Evolutionary conservation across 2,329 filamentous ascomycete genomes (phyloP).

Genomic region (Biscogniauxia mediterranea): DNA sequence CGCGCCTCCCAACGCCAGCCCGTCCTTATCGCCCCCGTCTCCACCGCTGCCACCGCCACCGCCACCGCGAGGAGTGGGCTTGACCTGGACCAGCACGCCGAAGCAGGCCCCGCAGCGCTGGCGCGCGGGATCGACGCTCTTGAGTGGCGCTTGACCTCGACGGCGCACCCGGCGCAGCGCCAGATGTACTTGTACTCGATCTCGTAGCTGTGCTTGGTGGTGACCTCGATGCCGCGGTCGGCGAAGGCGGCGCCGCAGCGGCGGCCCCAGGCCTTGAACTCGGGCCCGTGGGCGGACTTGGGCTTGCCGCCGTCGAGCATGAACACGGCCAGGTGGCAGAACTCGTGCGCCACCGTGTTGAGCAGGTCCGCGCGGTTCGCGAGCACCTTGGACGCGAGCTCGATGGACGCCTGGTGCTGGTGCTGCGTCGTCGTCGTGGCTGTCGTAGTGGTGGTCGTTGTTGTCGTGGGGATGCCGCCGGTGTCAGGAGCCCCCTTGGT

Average conservation of each 20-base stretch:
- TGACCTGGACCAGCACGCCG: slow-evolving; percentile 69
- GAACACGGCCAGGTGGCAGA: slow-evolving; percentile 90
- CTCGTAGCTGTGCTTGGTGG: slow-evolving; percentile 84
- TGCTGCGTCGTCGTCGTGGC: slow-evolving; percentile 35
- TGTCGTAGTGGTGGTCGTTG: slow-evolving; percentile 24
- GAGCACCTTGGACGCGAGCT: slow-evolving; percentile 86
- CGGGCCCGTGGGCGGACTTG: slow-evolving; percentile 75
- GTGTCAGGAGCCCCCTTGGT: slow-evolving; percentile 1
- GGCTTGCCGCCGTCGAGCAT: slow-evolving; percentile 76
- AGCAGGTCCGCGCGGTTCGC: slow-evolving; percentile 72
- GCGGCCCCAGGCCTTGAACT: slow-evolving; percentile 75
- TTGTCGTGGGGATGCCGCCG: slow-evolving; percentile 21
- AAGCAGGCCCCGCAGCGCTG: slow-evolving; percentile 80
- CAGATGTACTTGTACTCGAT: slow-evolving; percentile 94
- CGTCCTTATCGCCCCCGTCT: slow-evolving; percentile 5
- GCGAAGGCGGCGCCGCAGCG: slow-evolving; percentile 57
- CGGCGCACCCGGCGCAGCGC: slow-evolving; percentile 67
- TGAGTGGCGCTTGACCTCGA: slow-evolving; percentile 80
- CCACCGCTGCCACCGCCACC: slow-evolving; percentile 16
- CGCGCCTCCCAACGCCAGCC: slow-evolving; percentile 26
- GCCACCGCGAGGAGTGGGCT: slow-evolving; percentile 64
- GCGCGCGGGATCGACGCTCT: slow-evolving; percentile 71
- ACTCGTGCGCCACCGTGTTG: slow-evolving; percentile 94
- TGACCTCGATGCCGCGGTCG: slow-evolving; percentile 67
- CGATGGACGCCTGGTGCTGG: slow-evolving; percentile 72